Base-by-base conservation (phyloP, 768 basidiomycete genomes). In the Termitomyces sp. region DNA sequence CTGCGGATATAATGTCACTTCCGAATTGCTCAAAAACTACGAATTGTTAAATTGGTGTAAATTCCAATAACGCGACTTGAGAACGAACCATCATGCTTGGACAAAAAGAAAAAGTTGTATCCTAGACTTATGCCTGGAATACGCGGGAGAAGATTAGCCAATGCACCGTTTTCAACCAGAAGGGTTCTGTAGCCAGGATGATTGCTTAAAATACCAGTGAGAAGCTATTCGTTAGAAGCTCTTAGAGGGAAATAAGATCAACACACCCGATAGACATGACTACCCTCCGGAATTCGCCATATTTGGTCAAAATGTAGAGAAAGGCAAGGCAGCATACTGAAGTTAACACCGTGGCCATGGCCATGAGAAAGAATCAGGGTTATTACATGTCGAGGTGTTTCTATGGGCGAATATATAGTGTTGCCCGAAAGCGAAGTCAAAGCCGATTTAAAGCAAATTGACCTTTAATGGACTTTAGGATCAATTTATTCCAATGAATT, bases 1-100 rank as follows among this genome's bases (percentile, higher is more conserved):
- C 75, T 16, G 63, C 49, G n/a, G 75, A 72, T 61, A 68, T 58
- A 36, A 75, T 69, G 56, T 77, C 76, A 60, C 69, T 70, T 32
- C 77, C 76, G 53, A 61, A 65, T 24, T 62, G 42, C 47, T 68
- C 63, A 53, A 69, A 76, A 14, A 62, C 74, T 76, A 18, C 14
- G 20, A 22, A 4, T 12, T 26, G 26, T 26, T 2, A 30, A 20
- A 12, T 35, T 7, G 33, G 33, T 12, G n/a, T 24, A 2, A 9
- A 58, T 38, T 36, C 22, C 14, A 30, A 20, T n/a, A 26, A 26
- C 26, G 2, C 26, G 26, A 26, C 26, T 26, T 26, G 26, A 26
- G 26, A 4, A 53, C 36, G 53, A 50, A 74, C 76, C 58, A 6
- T 64, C 63, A 58, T 75, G 66, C 56, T 74, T 74, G 40, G 66